Evolutionary conservation across 345 rosid species (phyloP), one percentile per base, ranked within the genome.

Genomic region (Melaleuca quinquenervia): DNA sequence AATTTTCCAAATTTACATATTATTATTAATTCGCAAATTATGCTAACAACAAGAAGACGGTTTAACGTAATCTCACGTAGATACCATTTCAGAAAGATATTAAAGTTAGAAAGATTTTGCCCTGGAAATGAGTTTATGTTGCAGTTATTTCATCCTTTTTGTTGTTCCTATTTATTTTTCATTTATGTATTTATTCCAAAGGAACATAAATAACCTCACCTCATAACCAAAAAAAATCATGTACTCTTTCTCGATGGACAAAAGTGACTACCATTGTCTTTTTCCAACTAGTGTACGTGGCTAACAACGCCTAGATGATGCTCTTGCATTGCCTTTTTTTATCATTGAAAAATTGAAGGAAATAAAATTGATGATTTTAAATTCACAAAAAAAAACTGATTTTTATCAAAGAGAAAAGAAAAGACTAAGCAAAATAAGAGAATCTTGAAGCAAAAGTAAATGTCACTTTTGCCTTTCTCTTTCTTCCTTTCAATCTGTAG

Each of bases 231-330:
- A 0, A 58, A 1, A n/a, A n/a, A 16, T 16, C 70, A 58, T 2
- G 3, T 0, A 12, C 4, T 58, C 8, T 13, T 52, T 21, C 21
- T 52, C 22, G 54, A 52, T 52, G 15, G n/a, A 58, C 70, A 0
- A 58, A 58, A 58, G 0, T 58, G 36, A 58, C 70, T 8, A 58
- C 15, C 20, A 58, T 6, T 0, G 12, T 58, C 32, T n/a, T n/a
- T n/a, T 58, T 58, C 1, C 16, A n/a, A n/a, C 3, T 0, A n/a
- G 70, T 0, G n/a, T n/a, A 11, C 0, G 8, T 6, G 16, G 32
- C 32, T 32, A 1, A 58, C 16, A 9, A 11, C 3, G 32, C 36
- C n/a, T 58, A 0, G 70, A 1, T 58, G 70, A 58, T 12, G 32
- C n/a, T 32, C 16, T 58, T n/a, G 6, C 32, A n/a, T 58, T 7